Conservation (phyloP, 257 asterid species). For the Salvia miltiorrhiza region DNA sequence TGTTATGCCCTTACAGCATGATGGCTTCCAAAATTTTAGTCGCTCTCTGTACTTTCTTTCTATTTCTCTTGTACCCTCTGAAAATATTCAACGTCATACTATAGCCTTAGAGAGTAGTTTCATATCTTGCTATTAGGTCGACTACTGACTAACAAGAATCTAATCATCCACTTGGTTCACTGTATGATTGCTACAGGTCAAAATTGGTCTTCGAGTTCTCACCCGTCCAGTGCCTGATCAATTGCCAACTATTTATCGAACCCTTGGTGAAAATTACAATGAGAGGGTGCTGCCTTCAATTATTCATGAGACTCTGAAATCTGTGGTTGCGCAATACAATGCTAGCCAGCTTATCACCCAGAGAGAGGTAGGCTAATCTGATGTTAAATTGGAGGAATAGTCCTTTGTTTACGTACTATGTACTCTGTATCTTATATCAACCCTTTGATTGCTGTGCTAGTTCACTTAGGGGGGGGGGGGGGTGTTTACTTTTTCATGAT, state of each 20-base stretch:
- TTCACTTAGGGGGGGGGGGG: no score
- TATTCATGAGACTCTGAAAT: slow-evolving; percentile 83
- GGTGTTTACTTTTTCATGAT: no score
- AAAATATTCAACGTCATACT: background rate
- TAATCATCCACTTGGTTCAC: slow-evolving; percentile 8
- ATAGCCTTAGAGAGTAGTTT: background rate
- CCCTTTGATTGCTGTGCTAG: background rate
- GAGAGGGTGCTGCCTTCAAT: slow-evolving; percentile 89
- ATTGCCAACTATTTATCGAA: slow-evolving; percentile 75
- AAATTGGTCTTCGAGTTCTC: slow-evolving; percentile 89
- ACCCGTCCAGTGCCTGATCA: slow-evolving; percentile 86
- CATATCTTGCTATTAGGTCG: background rate
- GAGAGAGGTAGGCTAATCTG: slow-evolving; percentile 60
- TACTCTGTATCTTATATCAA: background rate
- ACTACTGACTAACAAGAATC: background rate
- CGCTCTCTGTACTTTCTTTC: background rate
- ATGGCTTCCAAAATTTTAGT: background rate
- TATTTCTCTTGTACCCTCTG: background rate
- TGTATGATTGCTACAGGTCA: slow-evolving; percentile 50
- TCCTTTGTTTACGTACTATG: background rate
- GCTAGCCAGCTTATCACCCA: slow-evolving; percentile 97
- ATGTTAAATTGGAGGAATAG: background rate
- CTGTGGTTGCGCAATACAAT: slow-evolving; percentile 91
- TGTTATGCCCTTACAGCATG: background rate
- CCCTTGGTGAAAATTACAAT: slow-evolving; percentile 84